These are phyloP conservation scores for Orbilia ellipsospora DNA, from an alignment of 2,329 filamentous ascomycete genomes.

Conservation along the genomic window DNA sequence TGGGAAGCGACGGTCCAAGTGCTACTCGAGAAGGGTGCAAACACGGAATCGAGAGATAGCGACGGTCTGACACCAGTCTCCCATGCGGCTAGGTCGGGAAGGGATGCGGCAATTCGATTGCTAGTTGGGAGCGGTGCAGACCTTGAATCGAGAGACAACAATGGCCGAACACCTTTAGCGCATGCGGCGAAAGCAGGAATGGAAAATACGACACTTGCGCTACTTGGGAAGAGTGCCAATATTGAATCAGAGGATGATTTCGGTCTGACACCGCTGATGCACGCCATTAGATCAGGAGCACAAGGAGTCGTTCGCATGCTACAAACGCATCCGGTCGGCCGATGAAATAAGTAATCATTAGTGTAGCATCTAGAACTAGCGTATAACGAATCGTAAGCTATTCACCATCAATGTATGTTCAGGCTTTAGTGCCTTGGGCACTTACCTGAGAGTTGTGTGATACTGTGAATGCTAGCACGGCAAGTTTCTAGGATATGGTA, in stretches of 20 bases:
- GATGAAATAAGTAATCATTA: too few relatives aligned
- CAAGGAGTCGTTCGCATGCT: constrained; percentile 52
- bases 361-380: too few relatives aligned
- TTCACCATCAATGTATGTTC: too few relatives aligned
- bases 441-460: too few relatives aligned
- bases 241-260: constrained; percentile 36
- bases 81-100: constrained; percentile 56
- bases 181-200: not conserved
- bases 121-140: constrained; percentile 27
- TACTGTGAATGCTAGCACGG: too few relatives aligned
- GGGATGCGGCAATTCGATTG: constrained; percentile 45
- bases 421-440: too few relatives aligned
- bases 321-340: too few relatives aligned
- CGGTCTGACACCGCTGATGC: constrained; percentile 58
- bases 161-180: constrained; percentile 7
- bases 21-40: constrained; percentile 47
- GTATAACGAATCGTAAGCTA: too few relatives aligned
- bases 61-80: constrained; percentile 57
- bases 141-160: not conserved
- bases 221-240: constrained; percentile 48
- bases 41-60: constrained; percentile 39
- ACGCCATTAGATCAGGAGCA: constrained; percentile 56
- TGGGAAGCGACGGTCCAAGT: not conserved
- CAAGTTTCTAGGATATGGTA: too few relatives aligned
- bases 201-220: not conserved